Conservation (phyloP, 2,329 filamentous ascomycete species). For the Elsinoe ampelina region DNA sequence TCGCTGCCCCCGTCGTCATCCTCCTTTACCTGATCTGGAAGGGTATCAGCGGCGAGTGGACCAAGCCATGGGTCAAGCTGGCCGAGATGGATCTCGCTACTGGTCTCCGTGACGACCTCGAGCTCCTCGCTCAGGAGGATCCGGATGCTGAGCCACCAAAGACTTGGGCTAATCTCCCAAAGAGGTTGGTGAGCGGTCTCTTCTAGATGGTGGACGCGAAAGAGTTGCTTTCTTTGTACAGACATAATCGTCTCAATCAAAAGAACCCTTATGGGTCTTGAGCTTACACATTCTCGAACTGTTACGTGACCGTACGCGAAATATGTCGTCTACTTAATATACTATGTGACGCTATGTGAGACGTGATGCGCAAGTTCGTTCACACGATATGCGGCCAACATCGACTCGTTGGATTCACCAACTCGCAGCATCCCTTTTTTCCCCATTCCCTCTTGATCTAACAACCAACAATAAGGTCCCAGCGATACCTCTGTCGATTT, state of each 20-base stretch:
- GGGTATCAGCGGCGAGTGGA: constrained; percentile 17
- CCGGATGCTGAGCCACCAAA: background rate
- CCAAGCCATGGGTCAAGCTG: constrained; percentile 14
- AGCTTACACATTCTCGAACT: no score
- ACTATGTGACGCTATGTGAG: no score
- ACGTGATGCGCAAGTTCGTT: no score
- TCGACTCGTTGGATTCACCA: no score
- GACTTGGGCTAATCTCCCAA: constrained; percentile 10
- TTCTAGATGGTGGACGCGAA: background rate
- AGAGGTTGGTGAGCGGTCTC: constrained; percentile 5
- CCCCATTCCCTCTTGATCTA: no score
- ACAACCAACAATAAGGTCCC: no score
- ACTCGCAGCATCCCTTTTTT: no score
- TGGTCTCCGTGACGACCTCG: constrained; percentile 14
- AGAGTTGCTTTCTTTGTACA: background rate
- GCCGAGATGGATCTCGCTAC: constrained; percentile 20
- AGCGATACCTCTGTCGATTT: no score
- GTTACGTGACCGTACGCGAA: no score
- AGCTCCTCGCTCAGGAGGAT: constrained; percentile 4
- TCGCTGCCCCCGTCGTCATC: constrained; percentile 20
- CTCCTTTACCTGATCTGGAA: constrained; percentile 20
- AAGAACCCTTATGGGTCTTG: background rate
- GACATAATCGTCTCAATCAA: constrained; percentile 6
- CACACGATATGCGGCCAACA: no score
- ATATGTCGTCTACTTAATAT: no score